Percentiles rank a stretch among this genome's conserved stretches.
These are phyloP conservation scores for Aspergillus uvarum DNA, from an alignment of 2,329 filamentous ascomycete species.

Conservation along the genomic window DNA sequence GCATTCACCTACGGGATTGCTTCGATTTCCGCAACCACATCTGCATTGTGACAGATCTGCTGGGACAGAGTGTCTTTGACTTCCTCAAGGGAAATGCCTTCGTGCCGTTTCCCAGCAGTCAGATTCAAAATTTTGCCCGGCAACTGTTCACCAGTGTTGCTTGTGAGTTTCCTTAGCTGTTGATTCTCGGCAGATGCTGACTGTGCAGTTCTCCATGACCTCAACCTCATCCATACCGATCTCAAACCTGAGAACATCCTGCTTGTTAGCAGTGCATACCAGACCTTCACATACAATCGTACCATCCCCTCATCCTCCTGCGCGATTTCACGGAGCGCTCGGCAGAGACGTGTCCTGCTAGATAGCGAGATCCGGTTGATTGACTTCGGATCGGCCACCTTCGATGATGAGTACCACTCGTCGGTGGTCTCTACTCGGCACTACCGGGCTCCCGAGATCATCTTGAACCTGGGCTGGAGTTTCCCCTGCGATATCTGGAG, in stretches of 20 bases:
- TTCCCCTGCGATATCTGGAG: constrained; percentile 70
- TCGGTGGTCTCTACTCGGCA: constrained; percentile 67
- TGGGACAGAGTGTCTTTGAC: constrained; percentile 97
- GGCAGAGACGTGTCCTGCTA: constrained; percentile 62
- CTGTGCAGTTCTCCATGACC: constrained; percentile 79
- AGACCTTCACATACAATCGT: constrained; percentile 69
- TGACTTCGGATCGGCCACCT: constrained; percentile 67
- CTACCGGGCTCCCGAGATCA: constrained; percentile 67
- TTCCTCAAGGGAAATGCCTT: constrained; percentile 95
- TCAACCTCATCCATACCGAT: constrained; percentile 93
- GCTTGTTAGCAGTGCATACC: constrained; percentile 63
- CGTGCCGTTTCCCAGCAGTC: constrained; percentile 95
- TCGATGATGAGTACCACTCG: constrained; percentile 68
- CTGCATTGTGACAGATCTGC: constrained; percentile 73
- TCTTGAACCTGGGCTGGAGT: constrained; percentile 66
- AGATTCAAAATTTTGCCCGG: constrained; percentile 94
- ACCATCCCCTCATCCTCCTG: constrained; percentile 65
- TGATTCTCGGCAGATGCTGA: not conserved
- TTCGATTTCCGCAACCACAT: constrained; percentile 98
- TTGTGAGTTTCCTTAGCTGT: constrained; percentile 64
- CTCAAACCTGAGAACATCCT: constrained; percentile 69
- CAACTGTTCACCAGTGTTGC: constrained; percentile 98
- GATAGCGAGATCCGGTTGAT: constrained; percentile 67
- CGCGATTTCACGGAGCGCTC: constrained; percentile 56
- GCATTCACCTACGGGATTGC: constrained; percentile 93